These are phyloP conservation scores for Solanum sejunctum DNA, from an alignment of 257 asterid genomes.

Conservation along the genomic window DNA sequence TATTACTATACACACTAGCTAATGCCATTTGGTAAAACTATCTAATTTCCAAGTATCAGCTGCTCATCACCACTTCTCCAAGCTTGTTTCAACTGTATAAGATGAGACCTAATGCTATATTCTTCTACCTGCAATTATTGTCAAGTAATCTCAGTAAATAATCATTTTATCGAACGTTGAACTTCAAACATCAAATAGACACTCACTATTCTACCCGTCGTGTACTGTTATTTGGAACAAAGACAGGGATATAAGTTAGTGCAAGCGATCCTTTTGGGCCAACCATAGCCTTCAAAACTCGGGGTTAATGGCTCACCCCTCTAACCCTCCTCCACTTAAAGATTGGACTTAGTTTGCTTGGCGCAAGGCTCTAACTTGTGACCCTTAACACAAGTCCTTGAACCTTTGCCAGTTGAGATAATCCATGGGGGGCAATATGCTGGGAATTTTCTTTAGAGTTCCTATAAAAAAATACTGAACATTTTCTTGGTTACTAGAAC, in stretches of 20 bases:
- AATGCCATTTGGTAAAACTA: background rate
- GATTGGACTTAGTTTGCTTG: background rate
- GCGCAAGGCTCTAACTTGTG: background rate
- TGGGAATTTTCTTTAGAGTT: background rate
- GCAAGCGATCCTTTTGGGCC: background rate
- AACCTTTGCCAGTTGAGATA: background rate
- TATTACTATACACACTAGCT: slow-evolving; percentile 1
- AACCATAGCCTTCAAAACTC: background rate
- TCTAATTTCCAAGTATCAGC: slow-evolving; percentile 11
- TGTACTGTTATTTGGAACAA: background rate
- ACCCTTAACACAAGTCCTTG: background rate
- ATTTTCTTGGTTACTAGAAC: background rate
- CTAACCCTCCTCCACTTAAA: background rate
- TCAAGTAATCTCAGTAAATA: background rate
- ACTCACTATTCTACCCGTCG: background rate
- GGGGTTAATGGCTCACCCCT: background rate
- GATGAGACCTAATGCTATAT: slow-evolving; percentile 60
- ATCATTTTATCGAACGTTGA: background rate
- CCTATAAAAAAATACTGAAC: background rate
- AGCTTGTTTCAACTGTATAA: slow-evolving; percentile 54
- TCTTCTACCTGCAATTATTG: slow-evolving; percentile 54
- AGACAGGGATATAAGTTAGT: background rate
- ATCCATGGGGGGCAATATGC: background rate
- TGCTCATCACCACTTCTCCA: slow-evolving; percentile 19
- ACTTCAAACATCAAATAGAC: background rate